Evolutionary conservation across 202 grass and related monocot genomes (phyloP), one percentile per base, ranked within the genome.

Genomic region (Zizania palustris): DNA sequence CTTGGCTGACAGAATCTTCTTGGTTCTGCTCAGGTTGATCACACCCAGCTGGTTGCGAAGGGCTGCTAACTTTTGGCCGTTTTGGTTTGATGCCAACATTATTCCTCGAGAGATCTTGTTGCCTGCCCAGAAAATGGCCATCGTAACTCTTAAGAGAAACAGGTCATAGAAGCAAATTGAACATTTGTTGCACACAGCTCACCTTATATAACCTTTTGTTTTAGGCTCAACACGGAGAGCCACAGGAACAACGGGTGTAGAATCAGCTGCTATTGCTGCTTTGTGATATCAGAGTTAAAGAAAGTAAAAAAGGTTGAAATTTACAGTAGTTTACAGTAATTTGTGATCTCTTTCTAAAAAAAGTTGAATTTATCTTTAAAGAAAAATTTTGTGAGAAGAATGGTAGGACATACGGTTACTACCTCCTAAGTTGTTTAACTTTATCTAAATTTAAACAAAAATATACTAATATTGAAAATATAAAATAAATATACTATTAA

Each of bases 121-220:
- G 96, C 83, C 91, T 95, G 89, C 39, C 18, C 49, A 84, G 19
- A n/a, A 76, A 66, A 16, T 8, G 21, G 21, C 6, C 45, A 55
- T 78, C 61, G 35, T 64, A n/a, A n/a, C n/a, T n/a, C n/a, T n/a
- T n/a, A 49, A 56, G 42, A 68, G 28, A 82, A 64, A 56, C 72
- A 37, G 9, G 57, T 3, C 6, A 34, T 60, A 18, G 7, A 46
- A 41, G 4, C 37, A 65, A 55, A 28, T 42, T 58, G 1, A 68
- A 48, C 9, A 1, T 42, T 65, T 78, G 19, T 53, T 56, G 42
- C 39, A 60, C 56, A 42, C 16, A 61, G 42, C 68, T 79, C 80
- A 98, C 95, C 95, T 98, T 73, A 94, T 94, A 49, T 86, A 87
- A 70, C 91, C 94, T 78, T 91, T 97, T 12, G 91, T 87, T 83